Conservation (phyloP, 2,329 filamentous ascomycete species). For the Chaetoscypha palmicola region DNA sequence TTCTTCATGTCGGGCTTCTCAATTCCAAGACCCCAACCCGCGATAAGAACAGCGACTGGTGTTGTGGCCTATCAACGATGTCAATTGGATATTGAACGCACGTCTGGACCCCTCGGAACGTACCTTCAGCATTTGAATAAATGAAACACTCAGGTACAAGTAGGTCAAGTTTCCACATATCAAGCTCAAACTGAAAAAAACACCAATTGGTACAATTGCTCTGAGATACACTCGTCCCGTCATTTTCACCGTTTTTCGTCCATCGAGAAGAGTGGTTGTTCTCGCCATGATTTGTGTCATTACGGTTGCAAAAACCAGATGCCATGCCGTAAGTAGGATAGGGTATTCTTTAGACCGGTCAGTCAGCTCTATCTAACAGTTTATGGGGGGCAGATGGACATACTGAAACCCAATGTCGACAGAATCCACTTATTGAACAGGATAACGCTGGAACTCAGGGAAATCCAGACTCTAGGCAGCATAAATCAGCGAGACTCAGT, state of each 20-base stretch:
- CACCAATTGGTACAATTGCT: conserved; percentile 87
- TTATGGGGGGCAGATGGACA: conserved; percentile 33
- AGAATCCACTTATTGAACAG: conserved; percentile 99
- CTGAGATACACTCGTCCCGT: conserved; percentile 87
- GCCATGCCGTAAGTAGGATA: conserved; percentile 90
- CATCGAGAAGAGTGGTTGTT: conserved; percentile 84
- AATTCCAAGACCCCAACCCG: conserved; percentile 81
- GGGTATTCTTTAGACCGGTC: conserved; percentile 53
- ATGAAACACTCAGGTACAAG: conserved; percentile 88
- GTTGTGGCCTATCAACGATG: conserved; percentile 84
- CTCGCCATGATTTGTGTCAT: conserved; percentile 92
- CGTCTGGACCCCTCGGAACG: too few relatives aligned
- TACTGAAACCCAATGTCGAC: conserved; percentile 76
- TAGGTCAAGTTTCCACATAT: conserved; percentile 97
- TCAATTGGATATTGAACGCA: too few relatives aligned
- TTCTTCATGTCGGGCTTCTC: conserved; percentile 72
- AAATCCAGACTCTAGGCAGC: conserved; percentile 71
- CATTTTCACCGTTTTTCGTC: conserved; percentile 95
- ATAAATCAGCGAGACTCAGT: neutral
- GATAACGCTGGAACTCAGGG: conserved; percentile 87
- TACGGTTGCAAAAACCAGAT: conserved; percentile 84
- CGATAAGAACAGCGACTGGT: conserved; percentile 84
- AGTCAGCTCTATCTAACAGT: too few relatives aligned
- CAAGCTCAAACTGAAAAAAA: conserved; percentile 93
- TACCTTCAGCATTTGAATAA: conserved; percentile 99